These are phyloP conservation scores for Eustoma russellianum DNA, from an alignment of 257 asterid species.

Conservation along the genomic window DNA sequence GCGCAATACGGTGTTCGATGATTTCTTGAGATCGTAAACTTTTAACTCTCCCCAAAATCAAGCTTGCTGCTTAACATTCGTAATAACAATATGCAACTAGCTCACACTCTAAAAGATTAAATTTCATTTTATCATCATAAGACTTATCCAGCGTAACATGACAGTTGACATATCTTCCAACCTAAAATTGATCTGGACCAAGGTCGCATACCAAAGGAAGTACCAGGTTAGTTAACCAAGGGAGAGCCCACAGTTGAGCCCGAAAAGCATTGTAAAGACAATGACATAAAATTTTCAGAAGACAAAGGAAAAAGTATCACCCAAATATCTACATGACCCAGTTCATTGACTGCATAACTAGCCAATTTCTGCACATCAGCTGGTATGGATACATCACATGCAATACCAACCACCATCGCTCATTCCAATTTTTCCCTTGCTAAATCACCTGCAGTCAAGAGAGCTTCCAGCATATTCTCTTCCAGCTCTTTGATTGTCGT, in stretches of 20 bases:
- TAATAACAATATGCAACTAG: too few species aligned
- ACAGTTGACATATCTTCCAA: too few species aligned
- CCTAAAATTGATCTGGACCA: too few species aligned
- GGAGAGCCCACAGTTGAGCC: neutral
- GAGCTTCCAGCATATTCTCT: conserved; percentile 58
- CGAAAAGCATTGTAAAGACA: neutral
- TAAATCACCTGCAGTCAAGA: conserved; percentile 33
- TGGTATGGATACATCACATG: conserved; percentile 91
- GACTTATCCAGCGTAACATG: too few species aligned
- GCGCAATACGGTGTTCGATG: too few species aligned
- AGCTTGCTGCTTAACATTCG: too few species aligned
- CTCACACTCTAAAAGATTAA: too few species aligned
- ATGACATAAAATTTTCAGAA: neutral
- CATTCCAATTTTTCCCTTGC: conserved; percentile 35
- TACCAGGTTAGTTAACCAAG: neutral
- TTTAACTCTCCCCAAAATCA: too few species aligned
- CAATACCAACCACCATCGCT: conserved; percentile 75
- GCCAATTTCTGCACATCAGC: conserved; percentile 70
- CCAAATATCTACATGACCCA: conserved; percentile 84
- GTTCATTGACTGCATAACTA: conserved; percentile 53
- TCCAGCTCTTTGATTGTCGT: conserved; percentile 64
- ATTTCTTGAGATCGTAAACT: too few species aligned
- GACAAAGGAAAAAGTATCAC: conserved; percentile 19
- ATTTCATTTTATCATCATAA: too few species aligned
- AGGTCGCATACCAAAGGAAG: neutral